These are phyloP conservation scores for Diaporthe ampelina DNA, from an alignment of 2,329 filamentous ascomycete species.

Conservation along the genomic window DNA sequence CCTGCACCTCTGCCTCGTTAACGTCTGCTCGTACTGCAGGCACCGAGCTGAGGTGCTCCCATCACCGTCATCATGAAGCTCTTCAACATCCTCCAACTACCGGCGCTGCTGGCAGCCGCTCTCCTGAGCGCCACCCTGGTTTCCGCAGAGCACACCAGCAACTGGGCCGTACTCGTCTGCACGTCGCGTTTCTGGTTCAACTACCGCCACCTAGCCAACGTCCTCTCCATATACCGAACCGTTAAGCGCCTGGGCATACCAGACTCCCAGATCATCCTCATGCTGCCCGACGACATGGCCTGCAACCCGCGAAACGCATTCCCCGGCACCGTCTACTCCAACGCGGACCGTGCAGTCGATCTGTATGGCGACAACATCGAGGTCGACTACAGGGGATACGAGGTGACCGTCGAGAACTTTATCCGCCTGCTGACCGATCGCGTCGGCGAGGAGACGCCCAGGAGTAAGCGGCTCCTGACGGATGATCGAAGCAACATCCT, in stretches of 20 bases:
- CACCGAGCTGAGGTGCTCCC: neutral
- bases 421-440: constrained; percentile 95
- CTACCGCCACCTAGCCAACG: constrained; percentile 97
- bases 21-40: constrained; percentile 1
- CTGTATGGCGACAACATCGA: constrained; percentile 99
- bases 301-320: constrained; percentile 99
- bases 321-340: constrained; percentile 97
- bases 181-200: constrained; percentile 99
- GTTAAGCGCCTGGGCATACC: constrained; percentile 98
- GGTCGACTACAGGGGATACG: constrained; percentile 97
- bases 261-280: constrained; percentile 98
- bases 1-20: constrained; percentile 1
- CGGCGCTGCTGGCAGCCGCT: constrained; percentile 62
- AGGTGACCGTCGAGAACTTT: constrained; percentile 99
- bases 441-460: constrained; percentile 92
- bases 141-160: constrained; percentile 88
- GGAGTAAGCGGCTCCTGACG: constrained; percentile 92
- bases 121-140: constrained; percentile 62
- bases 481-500: constrained; percentile 97
- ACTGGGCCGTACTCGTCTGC: constrained; percentile 99
- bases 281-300: constrained; percentile 99
- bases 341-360: constrained; percentile 94
- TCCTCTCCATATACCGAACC: constrained; percentile 95
- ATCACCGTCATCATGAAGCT: constrained; percentile 62
- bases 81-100: constrained; percentile 58